phyloP scores from a whole-genome alignment of 2,329 filamentous ascomycete genomes.

The Xylaria sp. region DNA sequence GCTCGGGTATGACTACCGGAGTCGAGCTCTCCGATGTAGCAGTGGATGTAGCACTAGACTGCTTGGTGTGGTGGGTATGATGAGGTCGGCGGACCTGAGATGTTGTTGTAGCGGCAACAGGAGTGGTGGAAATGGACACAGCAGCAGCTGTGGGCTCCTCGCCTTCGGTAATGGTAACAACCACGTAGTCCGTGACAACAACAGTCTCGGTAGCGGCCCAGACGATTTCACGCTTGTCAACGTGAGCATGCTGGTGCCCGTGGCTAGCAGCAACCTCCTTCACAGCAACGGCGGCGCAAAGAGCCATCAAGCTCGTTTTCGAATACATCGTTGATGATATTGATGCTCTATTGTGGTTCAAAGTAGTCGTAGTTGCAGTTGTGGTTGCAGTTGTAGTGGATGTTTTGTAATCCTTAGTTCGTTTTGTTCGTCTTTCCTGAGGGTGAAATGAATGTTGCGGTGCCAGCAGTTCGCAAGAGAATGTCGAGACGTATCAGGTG shows the following conservation, averaged over 20 bases:
- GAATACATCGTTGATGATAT: constrained; percentile 36
- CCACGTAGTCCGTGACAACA: constrained; percentile 39
- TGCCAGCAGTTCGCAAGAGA: constrained; percentile 40
- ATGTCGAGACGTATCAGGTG: constrained; percentile 33
- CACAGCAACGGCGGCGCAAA: constrained; percentile 40
- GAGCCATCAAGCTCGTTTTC: constrained; percentile 41
- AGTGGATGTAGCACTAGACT: too few species aligned
- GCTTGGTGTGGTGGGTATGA: constrained; percentile 16
- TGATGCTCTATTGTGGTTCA: constrained; percentile 14
- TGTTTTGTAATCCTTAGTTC: constrained; percentile 5
- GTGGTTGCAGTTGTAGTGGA: background rate
- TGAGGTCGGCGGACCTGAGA: constrained; percentile 14
- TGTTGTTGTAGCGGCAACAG: background rate
- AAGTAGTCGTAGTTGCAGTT: background rate
- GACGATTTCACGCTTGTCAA: constrained; percentile 37
- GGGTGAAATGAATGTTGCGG: constrained; percentile 35
- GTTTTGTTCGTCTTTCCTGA: constrained; percentile 26
- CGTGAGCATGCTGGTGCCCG: constrained; percentile 39
- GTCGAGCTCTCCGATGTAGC: constrained; percentile 7
- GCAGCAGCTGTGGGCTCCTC: constrained; percentile 25
- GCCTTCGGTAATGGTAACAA: constrained; percentile 37
- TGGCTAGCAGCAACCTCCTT: constrained; percentile 36
- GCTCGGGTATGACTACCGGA: constrained; percentile 12
- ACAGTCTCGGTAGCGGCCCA: constrained; percentile 41
- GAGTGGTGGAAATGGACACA: background rate